Conservation (phyloP, 441 rosid genomes). For the Mallotus repandus region DNA sequence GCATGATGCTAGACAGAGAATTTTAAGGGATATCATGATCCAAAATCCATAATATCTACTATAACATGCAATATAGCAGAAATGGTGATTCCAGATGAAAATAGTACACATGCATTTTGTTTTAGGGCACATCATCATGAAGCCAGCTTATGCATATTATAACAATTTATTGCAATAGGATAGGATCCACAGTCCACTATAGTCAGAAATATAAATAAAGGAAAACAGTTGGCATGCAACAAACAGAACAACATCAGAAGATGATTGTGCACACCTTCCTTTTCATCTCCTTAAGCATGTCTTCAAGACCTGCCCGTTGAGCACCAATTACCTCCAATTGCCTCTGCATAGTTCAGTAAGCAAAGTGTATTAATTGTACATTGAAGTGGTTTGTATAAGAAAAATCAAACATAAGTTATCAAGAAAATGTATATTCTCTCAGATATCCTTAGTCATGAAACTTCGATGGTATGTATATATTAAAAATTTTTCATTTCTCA, state of each 20-base stretch:
- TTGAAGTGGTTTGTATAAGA: constrained; percentile 3
- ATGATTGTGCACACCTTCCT: constrained; percentile 61
- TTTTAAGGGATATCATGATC: neutral
- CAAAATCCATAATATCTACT: neutral
- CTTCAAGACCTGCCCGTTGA: constrained; percentile 96
- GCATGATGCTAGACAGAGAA: neutral
- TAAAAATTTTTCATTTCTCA: neutral
- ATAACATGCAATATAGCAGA: neutral
- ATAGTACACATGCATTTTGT: neutral
- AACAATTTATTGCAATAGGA: neutral
- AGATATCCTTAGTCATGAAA: neutral
- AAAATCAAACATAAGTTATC: neutral
- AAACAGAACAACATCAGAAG: constrained; percentile 6
- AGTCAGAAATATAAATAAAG: too few relatives aligned
- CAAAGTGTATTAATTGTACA: constrained; percentile 18
- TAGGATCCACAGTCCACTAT: neutral
- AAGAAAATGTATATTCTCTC: neutral
- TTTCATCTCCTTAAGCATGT: constrained; percentile 97
- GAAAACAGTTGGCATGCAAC: neutral
- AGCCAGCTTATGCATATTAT: neutral
- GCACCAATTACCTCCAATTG: constrained; percentile 97
- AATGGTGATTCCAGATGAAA: neutral
- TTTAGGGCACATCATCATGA: neutral
- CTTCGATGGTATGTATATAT: neutral
- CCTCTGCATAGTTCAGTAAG: constrained; percentile 50